Percentiles rank a stretch among this genome's conserved stretches.
Evolutionary conservation across 164 flowering plant genomes (phyloP).

Genomic region (Macadamia tetraphylla): DNA sequence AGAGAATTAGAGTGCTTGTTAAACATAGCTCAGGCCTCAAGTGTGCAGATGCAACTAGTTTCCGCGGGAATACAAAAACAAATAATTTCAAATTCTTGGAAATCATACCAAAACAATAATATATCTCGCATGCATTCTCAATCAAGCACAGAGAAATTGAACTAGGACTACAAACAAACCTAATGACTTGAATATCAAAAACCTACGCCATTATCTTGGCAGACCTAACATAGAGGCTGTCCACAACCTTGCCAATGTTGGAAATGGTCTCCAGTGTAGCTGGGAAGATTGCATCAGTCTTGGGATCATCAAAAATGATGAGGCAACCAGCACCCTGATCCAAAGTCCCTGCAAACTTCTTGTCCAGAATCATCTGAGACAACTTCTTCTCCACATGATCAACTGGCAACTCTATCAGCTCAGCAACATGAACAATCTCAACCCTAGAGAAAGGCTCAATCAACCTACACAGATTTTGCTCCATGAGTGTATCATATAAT

Average conservation of each 20-base stretch:
- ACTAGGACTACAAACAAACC: neutral
- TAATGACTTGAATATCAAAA: neutral
- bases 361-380: constrained; percentile 66
- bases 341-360: constrained; percentile 58
- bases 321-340: constrained; percentile 73
- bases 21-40: too few relatives aligned
- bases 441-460: constrained; percentile 68
- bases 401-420: constrained; percentile 52
- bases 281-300: constrained; percentile 52
- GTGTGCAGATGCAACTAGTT: too few relatives aligned
- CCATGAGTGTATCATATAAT: constrained; percentile 56
- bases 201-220: constrained; percentile 53
- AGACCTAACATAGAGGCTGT: constrained; percentile 50
- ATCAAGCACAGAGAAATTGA: neutral
- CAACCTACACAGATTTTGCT: constrained; percentile 65
- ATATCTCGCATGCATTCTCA: neutral
- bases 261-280: constrained; percentile 62
- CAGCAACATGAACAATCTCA: constrained; percentile 54
- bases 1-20: too few relatives aligned
- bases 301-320: constrained; percentile 52
- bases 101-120: too few relatives aligned
- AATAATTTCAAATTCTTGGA: too few relatives aligned
- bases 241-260: constrained; percentile 61
- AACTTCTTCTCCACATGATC: constrained; percentile 63
- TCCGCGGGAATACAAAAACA: too few relatives aligned